These are phyloP conservation scores for Sclerospora graminicola DNA, from an alignment of 352 stramenopile species.

Conservation along the genomic window DNA sequence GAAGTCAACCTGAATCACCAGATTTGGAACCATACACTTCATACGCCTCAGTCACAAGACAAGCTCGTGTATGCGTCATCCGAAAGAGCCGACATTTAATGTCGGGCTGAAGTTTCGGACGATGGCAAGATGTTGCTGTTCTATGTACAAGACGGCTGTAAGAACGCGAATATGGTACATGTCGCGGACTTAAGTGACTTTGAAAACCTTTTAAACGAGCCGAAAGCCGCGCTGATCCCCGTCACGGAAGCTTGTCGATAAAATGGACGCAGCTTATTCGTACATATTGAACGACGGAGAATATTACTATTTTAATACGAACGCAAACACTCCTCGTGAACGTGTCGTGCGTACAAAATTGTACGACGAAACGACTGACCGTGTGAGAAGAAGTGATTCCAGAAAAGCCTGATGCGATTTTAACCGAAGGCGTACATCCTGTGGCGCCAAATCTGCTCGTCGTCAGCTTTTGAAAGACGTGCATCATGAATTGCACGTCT, in stretches of 20 bases:
- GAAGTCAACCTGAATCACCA: constrained; percentile 71
- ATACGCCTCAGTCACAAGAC: constrained; percentile 62
- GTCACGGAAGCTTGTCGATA: constrained; percentile 80
- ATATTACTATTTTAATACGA: constrained; percentile 83
- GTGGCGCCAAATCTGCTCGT: constrained; percentile 61
- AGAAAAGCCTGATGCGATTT: constrained; percentile 55
- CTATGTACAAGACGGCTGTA: constrained; percentile 76
- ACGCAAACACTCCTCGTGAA: constrained; percentile 71
- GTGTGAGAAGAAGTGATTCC: constrained; percentile 77
- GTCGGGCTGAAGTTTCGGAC: constrained; percentile 61
- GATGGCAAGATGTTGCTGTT: constrained; percentile 71
- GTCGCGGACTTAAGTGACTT: constrained; percentile 48
- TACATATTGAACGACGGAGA: constrained; percentile 86
- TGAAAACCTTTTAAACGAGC: constrained; percentile 29
- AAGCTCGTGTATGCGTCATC: constrained; percentile 69
- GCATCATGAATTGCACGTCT: constrained; percentile 67
- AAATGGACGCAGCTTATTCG: constrained; percentile 75
- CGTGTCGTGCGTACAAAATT: constrained; percentile 59
- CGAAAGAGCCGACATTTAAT: constrained; percentile 62
- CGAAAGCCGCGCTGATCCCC: constrained; percentile 21
- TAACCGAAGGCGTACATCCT: constrained; percentile 63
- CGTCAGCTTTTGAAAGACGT: constrained; percentile 77
- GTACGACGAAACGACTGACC: constrained; percentile 10
- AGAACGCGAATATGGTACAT: constrained; percentile 86
- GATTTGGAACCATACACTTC: constrained; percentile 69